phyloP scores from a whole-genome alignment of 2,329 filamentous ascomycete species.

The Diaporthe capsici region DNA sequence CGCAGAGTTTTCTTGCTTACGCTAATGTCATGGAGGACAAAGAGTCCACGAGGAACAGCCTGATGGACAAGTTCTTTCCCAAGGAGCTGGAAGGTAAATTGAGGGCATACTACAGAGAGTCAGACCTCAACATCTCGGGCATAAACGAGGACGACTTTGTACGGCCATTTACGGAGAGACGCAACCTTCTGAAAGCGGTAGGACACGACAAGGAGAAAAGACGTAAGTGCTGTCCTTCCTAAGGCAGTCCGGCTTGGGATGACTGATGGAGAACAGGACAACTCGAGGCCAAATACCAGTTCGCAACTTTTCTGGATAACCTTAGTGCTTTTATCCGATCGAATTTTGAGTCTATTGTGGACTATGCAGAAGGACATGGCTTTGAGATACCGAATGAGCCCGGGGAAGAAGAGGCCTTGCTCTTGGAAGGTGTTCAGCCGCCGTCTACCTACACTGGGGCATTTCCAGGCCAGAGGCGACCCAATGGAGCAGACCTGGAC shows the following conservation, averaged over 20 bases:
- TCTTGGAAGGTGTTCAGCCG: constrained; percentile 40
- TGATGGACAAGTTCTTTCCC: constrained; percentile 69
- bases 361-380: constrained; percentile 55
- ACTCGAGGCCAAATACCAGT: constrained; percentile 56
- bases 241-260: constrained; percentile 29
- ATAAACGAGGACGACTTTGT: constrained; percentile 65
- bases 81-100: constrained; percentile 67
- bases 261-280: constrained; percentile 46
- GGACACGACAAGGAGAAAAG: constrained; percentile 60
- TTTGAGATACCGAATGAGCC: constrained; percentile 54
- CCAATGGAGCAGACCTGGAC: constrained; percentile 24
- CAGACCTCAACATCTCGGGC: constrained; percentile 47
- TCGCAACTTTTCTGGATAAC: constrained; percentile 54
- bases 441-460: constrained; percentile 38
- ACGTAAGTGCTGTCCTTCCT: constrained; percentile 43
- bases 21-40: constrained; percentile 65
- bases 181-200: constrained; percentile 65
- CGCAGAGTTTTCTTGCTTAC: constrained; percentile 66
- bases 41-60: constrained; percentile 62
- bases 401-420: constrained; percentile 42
- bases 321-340: constrained; percentile 51
- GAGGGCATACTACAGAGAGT: constrained; percentile 60
- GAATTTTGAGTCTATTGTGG: constrained; percentile 50
- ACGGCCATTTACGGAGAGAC: constrained; percentile 57
- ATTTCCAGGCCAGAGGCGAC: constrained; percentile 39